Conservation (phyloP, 169 alveolate genomes). For the Plasmodium adleri region DNA sequence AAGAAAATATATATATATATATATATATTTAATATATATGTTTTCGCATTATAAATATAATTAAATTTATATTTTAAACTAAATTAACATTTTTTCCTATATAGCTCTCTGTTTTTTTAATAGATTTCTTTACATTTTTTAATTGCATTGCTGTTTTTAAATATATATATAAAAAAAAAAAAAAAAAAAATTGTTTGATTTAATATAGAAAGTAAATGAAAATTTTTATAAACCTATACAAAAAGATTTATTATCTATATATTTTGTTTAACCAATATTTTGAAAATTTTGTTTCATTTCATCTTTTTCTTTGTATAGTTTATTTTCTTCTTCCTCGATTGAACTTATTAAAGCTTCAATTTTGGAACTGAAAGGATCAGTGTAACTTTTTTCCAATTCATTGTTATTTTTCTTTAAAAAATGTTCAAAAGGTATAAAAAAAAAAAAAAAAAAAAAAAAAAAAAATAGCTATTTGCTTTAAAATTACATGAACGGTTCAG, state of each 20-base stretch:
- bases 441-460: conserved; percentile 27
- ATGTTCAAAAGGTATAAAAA: not conserved
- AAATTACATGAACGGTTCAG: conserved; percentile 9
- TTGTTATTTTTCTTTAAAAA: conserved; percentile 48
- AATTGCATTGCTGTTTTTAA: conserved; percentile 49
- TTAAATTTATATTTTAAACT: not conserved
- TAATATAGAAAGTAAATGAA: not conserved
- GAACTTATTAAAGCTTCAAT: conserved; percentile 47
- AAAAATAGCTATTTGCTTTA: not conserved
- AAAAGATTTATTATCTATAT: no score
- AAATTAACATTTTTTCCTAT: conserved; percentile 25
- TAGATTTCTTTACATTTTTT: conserved; percentile 62
- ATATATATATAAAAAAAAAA: not conserved
- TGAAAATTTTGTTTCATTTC: conserved; percentile 64
- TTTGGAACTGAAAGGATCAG: conserved; percentile 48
- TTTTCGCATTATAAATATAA: not conserved
- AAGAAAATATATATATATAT: conserved; percentile 12
- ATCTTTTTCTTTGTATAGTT: conserved; percentile 39
- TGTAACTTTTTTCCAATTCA: conserved; percentile 54
- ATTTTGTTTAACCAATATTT: conserved; percentile 45
- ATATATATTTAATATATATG: conserved; percentile 2
- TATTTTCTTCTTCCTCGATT: conserved; percentile 44
- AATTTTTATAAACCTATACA: not conserved
- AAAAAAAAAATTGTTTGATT: not conserved
- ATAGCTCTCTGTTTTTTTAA: conserved; percentile 51